Percentiles rank a stretch among this genome's conserved stretches.
Evolutionary conservation across 106 monocot species (phyloP).

Genomic region (Dendrobium officinale): DNA sequence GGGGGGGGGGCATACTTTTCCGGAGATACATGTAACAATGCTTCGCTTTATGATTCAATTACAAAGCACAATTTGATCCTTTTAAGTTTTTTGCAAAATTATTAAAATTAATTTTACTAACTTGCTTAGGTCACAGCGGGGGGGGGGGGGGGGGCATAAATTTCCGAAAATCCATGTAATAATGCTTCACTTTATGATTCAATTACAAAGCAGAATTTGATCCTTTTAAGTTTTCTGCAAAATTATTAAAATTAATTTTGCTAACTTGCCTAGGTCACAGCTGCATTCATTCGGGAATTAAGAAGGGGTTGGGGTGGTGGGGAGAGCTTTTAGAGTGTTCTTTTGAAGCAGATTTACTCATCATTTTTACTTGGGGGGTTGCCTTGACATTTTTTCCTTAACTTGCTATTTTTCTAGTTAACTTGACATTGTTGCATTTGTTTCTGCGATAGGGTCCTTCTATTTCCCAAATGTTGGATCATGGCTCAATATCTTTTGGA

Average conservation of each 20-base stretch:
- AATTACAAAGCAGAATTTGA: not conserved
- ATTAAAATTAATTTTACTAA: not conserved
- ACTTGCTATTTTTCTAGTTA: too few species aligned
- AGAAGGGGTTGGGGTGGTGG: not conserved
- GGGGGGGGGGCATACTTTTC: not conserved
- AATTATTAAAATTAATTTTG: not conserved
- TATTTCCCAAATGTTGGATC: constrained; percentile 70
- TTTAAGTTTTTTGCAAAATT: not conserved
- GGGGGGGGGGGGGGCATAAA: not conserved
- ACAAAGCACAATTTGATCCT: not conserved
- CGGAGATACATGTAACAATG: not conserved
- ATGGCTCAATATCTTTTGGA: constrained; percentile 91
- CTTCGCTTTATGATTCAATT: not conserved
- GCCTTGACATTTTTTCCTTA: too few species aligned
- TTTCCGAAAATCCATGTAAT: not conserved
- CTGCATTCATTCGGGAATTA: not conserved
- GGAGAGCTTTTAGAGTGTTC: not conserved
- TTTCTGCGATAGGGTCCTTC: constrained; percentile 27
- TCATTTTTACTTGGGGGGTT: too few species aligned
- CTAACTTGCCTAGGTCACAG: not conserved
- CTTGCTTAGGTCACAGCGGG: not conserved
- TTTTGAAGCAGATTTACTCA: too few species aligned
- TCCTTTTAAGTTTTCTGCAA: not conserved
- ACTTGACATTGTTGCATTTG: not conserved
- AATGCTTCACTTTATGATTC: not conserved